Base-by-base conservation (phyloP, 805 yeast genomes). In the Yamadazyma ubonensis region DNA sequence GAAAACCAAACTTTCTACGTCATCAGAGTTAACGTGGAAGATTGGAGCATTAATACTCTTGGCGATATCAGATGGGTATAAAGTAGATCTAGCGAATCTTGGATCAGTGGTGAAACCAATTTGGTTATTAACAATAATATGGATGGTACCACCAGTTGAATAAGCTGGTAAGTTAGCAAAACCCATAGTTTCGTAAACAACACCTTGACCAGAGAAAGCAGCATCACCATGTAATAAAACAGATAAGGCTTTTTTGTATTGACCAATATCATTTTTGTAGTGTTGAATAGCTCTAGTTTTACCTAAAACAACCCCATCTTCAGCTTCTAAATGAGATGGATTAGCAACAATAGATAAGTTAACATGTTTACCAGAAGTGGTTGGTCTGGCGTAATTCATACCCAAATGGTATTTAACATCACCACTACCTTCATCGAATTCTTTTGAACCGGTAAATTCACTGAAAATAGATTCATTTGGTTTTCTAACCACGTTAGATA, bases 61-160 rank as follows among this genome's bases (percentile, higher is more conserved):
- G 55, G 97, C 98, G 61, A 93, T 78, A 73, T 93, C 99, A 17
- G 96, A 86, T 56, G 99, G 97, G 68, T 93, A 93, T 58, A 95
- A 91, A 35, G 99, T 93, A 18, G 98, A 91, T 75, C 99, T 85
- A 26, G 97, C 89, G 57, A 84, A 83, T 73, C 96, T 80, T 52
- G 99, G 99, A 65, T 93, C 98, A 38, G 99, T 93, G 51, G 99
- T 93, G 80, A 93, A 93, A 67, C 99, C 99, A 65, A 93, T 91
- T 78, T 93, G 99, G 74, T 93, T 93, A 72, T 93, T 93, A 50
- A 93, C 89, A 58, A 93, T 90, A 51, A 93, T 79, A 70, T 93
- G 99, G 52, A 93, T 75, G 38, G 98, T 89, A 76, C 99, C 99
- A 73, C 99, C 99, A 35, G 98, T 90, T 37, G 96, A 79, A 73